phyloP scores from a whole-genome alignment of 2,329 filamentous ascomycete species.

The Exophiala sp. region DNA sequence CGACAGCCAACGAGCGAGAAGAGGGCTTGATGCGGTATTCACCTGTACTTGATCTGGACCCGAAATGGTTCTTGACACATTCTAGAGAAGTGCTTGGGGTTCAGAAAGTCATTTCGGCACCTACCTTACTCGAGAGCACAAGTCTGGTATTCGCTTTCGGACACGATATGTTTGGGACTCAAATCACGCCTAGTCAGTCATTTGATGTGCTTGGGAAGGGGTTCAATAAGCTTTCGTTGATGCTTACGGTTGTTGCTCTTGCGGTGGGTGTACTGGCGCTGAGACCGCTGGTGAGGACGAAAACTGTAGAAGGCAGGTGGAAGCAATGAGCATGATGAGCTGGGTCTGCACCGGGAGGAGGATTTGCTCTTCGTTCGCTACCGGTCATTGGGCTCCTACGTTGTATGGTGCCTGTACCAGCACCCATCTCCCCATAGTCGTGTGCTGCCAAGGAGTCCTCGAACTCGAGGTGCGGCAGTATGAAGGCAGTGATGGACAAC shows the following conservation, averaged over 20 bases:
- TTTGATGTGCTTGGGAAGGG: conserved; percentile 93
- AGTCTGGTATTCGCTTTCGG: conserved; percentile 86
- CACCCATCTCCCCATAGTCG: too few species aligned
- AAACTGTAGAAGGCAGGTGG: conserved; percentile 27
- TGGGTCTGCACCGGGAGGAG: too few species aligned
- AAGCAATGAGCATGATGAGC: conserved; percentile 11
- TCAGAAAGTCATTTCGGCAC: conserved; percentile 66
- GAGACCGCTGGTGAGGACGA: conserved; percentile 72
- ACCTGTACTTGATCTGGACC: conserved; percentile 77
- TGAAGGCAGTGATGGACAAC: too few species aligned
- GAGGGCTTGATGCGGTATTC: conserved; percentile 77
- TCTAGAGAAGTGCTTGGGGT: conserved; percentile 76
- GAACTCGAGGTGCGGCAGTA: too few species aligned
- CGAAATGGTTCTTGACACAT: conserved; percentile 76
- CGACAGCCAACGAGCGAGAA: conserved; percentile 72
- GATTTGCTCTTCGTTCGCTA: too few species aligned
- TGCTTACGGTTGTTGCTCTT: conserved; percentile 79
- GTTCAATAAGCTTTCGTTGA: conserved; percentile 84
- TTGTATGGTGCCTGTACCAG: too few species aligned
- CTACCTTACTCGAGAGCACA: conserved; percentile 85
- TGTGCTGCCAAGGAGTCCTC: too few species aligned
- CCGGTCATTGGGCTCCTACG: too few species aligned
- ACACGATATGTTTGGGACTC: conserved; percentile 77
- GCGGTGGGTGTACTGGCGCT: conserved; percentile 71
- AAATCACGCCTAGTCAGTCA: conserved; percentile 78